Percentiles rank a stretch among this genome's conserved stretches.
phyloP scores from a whole-genome alignment of 352 stramenopile genomes.

The Pythium brachiatum region DNA sequence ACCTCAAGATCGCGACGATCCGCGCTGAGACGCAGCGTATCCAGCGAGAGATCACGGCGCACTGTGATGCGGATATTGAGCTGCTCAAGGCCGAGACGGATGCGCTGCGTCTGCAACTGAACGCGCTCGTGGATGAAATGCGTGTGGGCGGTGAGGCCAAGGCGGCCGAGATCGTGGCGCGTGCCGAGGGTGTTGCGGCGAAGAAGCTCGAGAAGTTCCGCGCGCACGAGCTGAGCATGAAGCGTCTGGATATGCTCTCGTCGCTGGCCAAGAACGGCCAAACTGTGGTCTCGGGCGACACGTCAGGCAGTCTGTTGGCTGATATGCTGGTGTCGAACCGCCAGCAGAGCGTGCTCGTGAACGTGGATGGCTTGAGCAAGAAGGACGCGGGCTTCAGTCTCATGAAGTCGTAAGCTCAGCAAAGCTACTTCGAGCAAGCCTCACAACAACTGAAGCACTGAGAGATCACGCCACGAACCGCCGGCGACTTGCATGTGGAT shows the following conservation, averaged over 20 bases:
- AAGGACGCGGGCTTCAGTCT: conserved; percentile 25
- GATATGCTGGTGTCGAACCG: conserved; percentile 36
- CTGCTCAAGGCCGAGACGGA: conserved; percentile 29
- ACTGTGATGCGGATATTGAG: conserved; percentile 32
- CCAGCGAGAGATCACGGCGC: conserved; percentile 29
- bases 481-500: not conserved
- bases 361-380: conserved; percentile 26
- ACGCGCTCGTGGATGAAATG: conserved; percentile 26
- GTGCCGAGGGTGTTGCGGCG: conserved; percentile 28
- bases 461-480: not conserved
- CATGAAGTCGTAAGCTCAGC: conserved; percentile 26
- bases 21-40: conserved; percentile 32
- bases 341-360: conserved; percentile 32
- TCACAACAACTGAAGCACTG: too few species aligned
- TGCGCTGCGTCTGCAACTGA: conserved; percentile 27
- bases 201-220: conserved; percentile 34
- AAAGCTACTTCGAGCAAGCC: too few species aligned
- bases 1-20: conserved; percentile 30
- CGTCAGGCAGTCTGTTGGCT: conserved; percentile 25
- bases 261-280: conserved; percentile 30
- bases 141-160: conserved; percentile 27
- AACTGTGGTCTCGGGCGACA: conserved; percentile 26
- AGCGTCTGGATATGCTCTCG: conserved; percentile 27
- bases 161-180: conserved; percentile 30
- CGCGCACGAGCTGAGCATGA: conserved; percentile 29